Evolutionary conservation across 2,329 filamentous ascomycete species (phyloP).

Genomic region (Phyllachora maydis): DNA sequence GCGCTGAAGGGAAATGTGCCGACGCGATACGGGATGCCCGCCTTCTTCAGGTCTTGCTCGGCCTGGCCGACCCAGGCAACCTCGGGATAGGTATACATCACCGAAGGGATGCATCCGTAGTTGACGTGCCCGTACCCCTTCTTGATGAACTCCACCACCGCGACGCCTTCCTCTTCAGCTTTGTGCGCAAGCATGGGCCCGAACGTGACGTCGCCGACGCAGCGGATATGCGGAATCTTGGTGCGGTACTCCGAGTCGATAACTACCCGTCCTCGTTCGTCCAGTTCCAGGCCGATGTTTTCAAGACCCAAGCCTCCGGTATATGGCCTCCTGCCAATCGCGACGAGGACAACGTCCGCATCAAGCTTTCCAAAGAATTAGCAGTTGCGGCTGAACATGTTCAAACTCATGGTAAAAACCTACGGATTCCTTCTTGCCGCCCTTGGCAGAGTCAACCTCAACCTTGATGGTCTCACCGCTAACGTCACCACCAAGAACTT

Average conservation of each 20-base stretch:
- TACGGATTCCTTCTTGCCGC: slow-evolving; percentile 83
- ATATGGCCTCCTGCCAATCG: slow-evolving; percentile 91
- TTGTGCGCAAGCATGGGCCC: slow-evolving; percentile 99
- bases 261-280: slow-evolving; percentile 84
- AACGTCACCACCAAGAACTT: slow-evolving; percentile 73
- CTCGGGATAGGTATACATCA: slow-evolving; percentile 99
- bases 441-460: slow-evolving; percentile 79
- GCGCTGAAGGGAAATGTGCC: slow-evolving; percentile 94
- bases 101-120: slow-evolving; percentile 90
- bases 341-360: slow-evolving; percentile 86
- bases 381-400: background rate
- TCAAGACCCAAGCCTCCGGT: slow-evolving; percentile 81
- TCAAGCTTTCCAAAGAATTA: slow-evolving; percentile 47
- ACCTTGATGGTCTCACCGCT: slow-evolving; percentile 61
- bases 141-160: slow-evolving; percentile 89
- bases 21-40: slow-evolving; percentile 77
- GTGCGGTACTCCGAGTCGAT: slow-evolving; percentile 99
- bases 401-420: slow-evolving; percentile 12
- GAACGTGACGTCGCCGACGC: slow-evolving; percentile 90
- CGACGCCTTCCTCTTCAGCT: slow-evolving; percentile 94
- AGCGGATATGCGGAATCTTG: slow-evolving; percentile 91
- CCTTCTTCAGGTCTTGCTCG: slow-evolving; percentile 84
- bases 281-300: slow-evolving; percentile 78
- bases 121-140: slow-evolving; percentile 98
- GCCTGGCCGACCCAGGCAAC: slow-evolving; percentile 97